Evolutionary conservation across 2,329 filamentous ascomycete genomes (phyloP), one percentile per base, ranked within the genome.

Genomic region (Colletotrichum liaoningense): DNA sequence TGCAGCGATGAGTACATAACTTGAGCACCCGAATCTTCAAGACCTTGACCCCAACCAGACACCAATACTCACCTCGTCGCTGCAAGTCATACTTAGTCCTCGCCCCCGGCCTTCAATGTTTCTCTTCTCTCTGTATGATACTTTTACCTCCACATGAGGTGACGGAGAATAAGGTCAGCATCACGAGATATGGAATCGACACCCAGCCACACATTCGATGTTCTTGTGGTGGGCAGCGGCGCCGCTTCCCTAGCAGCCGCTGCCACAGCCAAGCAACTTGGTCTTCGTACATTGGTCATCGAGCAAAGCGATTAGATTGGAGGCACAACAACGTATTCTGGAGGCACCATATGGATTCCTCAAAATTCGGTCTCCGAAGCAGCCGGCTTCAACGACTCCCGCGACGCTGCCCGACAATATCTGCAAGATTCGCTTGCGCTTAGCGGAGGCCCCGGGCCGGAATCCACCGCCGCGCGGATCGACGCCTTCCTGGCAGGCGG

Each of bases 281-380:
- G 79, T n/a, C 75, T 79, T 16, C 63, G 60, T 24, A 66, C 78
- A 2, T 75, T 83, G 6, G 75, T 84, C 5, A 74, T 80, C 38
- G 82, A 84, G 66, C 83, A 83, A 74, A 74, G 69, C 4, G 56
- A 72, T 49, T 77, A 77, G 49, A 75, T 82, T 30, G 82, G 81
- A 11, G 82, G 82, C 16, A 79, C 81, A 2, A 77, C 81, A 14
- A 76, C 77, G 26, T 81, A 78, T 60, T 83, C 81, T 2, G 81
- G 81, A 19, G 79, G 79, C 22, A 78, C 76, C 3, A 66, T 80
- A 28, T 84, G 82, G 82, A 77, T 83, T 9, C 82, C 82, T 5
- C 78, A 79, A 62, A 80, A 78, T 38, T 75, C 78, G 69, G 49
- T 79, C 24, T 66, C 74, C 33, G 67, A 72, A 56, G 73, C 74